Evolutionary conservation across 345 rosid genomes (phyloP).

Genomic region (Camelina hispida): DNA sequence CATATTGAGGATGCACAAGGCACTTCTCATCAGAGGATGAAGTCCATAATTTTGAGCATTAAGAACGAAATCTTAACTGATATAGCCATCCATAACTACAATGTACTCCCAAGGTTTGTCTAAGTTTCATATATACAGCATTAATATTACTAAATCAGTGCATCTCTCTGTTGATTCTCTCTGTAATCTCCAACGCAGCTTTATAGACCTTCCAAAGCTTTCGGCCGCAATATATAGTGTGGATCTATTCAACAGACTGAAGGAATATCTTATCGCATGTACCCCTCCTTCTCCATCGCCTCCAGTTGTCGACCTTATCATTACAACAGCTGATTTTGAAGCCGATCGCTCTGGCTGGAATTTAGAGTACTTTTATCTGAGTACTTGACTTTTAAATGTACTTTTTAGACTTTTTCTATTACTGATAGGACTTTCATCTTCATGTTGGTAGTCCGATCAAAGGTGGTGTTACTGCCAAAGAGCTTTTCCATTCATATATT

Average conservation of each 20-base stretch:
- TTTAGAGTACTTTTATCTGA: slow-evolving; percentile 48
- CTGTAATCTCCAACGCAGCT: slow-evolving; percentile 58
- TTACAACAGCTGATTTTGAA: slow-evolving; percentile 87
- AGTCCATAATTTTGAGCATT: slow-evolving; percentile 58
- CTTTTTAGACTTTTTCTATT: not conserved
- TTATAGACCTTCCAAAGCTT: slow-evolving; percentile 79
- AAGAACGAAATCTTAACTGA: slow-evolving; percentile 78
- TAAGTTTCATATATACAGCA: not conserved
- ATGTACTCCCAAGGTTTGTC: slow-evolving; percentile 76
- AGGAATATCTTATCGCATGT: slow-evolving; percentile 64
- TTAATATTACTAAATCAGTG: not conserved
- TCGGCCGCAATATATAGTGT: slow-evolving; percentile 77
- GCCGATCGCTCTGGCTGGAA: slow-evolving; percentile 75
- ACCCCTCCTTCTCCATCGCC: slow-evolving; percentile 82
- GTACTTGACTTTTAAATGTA: not conserved
- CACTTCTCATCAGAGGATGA: slow-evolving; percentile 74
- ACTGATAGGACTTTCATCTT: slow-evolving; percentile 16
- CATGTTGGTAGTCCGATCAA: slow-evolving; percentile 62
- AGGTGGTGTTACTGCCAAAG: slow-evolving; percentile 80
- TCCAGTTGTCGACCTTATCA: slow-evolving; percentile 75
- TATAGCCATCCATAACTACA: slow-evolving; percentile 70
- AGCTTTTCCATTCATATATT: slow-evolving; percentile 73
- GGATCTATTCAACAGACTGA: slow-evolving; percentile 73
- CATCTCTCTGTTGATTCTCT: slow-evolving; percentile 26
- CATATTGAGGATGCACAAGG: slow-evolving; percentile 50